phyloP scores from a whole-genome alignment of 768 basidiomycete species.

The Paxillus involutus region DNA sequence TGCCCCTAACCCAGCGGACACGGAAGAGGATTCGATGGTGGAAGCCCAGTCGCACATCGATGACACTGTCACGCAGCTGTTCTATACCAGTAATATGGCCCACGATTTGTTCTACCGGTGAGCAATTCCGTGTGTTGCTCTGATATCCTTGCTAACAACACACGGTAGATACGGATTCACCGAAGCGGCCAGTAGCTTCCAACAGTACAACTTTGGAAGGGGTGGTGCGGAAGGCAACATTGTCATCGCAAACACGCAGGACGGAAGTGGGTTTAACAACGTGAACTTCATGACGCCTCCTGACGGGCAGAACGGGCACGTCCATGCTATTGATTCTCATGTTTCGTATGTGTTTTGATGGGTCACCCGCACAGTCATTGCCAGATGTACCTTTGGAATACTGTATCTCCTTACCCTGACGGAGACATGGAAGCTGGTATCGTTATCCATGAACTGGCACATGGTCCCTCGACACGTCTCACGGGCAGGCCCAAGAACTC shows the following conservation, averaged over 20 bases:
- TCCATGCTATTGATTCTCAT: background rate
- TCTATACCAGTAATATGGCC: constrained; percentile 81
- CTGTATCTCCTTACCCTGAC: constrained; percentile 85
- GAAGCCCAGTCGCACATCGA: constrained; percentile 87
- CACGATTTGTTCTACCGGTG: constrained; percentile 82
- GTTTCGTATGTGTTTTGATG: too few relatives aligned
- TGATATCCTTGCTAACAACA: background rate
- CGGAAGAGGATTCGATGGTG: constrained; percentile 50
- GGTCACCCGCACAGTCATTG: constrained; percentile 46
- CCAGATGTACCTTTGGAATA: constrained; percentile 98
- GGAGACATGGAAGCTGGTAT: constrained; percentile 97
- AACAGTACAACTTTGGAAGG: constrained; percentile 93
- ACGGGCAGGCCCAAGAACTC: constrained; percentile 94
- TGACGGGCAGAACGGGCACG: constrained; percentile 74
- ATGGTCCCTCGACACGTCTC: constrained; percentile 90
- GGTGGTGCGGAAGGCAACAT: constrained; percentile 88
- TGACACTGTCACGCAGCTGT: constrained; percentile 82
- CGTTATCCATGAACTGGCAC: constrained; percentile 86
- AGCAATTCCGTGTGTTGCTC: background rate
- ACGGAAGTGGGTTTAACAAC: constrained; percentile 90
- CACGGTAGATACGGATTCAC: constrained; percentile 81
- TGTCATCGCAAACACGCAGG: constrained; percentile 94
- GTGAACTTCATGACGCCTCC: constrained; percentile 90
- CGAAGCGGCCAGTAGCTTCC: constrained; percentile 93
- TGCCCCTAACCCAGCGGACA: constrained; percentile 56